Evolutionary conservation across 1,139 yeast species (phyloP).

Genomic region (Zygoascus sp.): DNA sequence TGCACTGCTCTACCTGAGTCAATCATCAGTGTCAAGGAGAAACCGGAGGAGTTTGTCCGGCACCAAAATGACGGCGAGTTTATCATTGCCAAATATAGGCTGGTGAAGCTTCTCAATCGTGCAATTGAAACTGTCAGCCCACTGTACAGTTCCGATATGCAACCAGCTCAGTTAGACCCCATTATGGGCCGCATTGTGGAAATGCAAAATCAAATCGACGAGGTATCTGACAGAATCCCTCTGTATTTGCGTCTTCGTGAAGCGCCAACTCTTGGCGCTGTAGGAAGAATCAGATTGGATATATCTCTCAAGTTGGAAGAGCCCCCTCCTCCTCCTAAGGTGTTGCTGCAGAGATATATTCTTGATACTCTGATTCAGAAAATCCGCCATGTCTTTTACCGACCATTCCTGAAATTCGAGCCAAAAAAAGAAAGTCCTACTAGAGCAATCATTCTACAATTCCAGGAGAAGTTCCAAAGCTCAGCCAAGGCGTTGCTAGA

Average conservation of each 20-base stretch:
- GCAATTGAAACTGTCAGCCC: conserved; percentile 14
- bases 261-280: background rate
- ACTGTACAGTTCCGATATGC: conserved; percentile 11
- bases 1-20: conserved; percentile 13
- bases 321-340: conserved; percentile 15
- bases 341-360: conserved; percentile 16
- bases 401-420: conserved; percentile 15
- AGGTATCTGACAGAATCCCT: conserved; percentile 11
- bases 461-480: conserved; percentile 14
- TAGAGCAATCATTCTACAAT: conserved; percentile 4
- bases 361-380: conserved; percentile 18
- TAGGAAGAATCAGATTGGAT: conserved; percentile 13
- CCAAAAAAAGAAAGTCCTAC: conserved; percentile 1
- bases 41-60: conserved; percentile 4
- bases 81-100: conserved; percentile 14
- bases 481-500: conserved; percentile 17
- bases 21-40: conserved; percentile 7
- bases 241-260: background rate
- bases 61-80: conserved; percentile 15
- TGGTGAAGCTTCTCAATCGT: conserved; percentile 12
- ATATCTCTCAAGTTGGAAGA: conserved; percentile 14
- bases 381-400: conserved; percentile 15
- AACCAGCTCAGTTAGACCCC: background rate
- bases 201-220: conserved; percentile 14
- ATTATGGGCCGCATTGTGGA: conserved; percentile 1